These are phyloP conservation scores for Lactarius pseudohatsudake DNA, from an alignment of 768 basidiomycete genomes.

Conservation along the genomic window DNA sequence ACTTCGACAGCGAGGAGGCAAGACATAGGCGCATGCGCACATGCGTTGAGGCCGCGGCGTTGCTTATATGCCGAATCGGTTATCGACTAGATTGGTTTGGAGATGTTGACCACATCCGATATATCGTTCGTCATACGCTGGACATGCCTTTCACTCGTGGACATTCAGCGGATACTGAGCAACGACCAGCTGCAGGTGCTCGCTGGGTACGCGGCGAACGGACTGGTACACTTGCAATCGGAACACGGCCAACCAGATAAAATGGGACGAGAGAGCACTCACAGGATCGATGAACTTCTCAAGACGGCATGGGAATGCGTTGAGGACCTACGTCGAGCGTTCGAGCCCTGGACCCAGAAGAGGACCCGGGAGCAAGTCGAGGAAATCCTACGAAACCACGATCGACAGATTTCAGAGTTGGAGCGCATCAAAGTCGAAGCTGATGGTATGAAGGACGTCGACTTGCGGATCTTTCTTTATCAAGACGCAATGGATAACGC, in stretches of 20 bases:
- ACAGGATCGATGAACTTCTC: conserved; percentile 1
- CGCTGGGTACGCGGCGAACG: background rate
- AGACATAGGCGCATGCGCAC: background rate
- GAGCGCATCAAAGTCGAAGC: too few species aligned
- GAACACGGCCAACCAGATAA: background rate
- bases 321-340: conserved; percentile 1
- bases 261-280: background rate
- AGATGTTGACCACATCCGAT: background rate
- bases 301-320: background rate
- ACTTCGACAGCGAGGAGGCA: background rate
- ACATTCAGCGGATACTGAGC: background rate
- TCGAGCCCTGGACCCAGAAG: background rate
- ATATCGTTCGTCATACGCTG: background rate
- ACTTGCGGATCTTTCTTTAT: background rate
- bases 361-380: too few species aligned
- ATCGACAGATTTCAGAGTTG: too few species aligned
- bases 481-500: conserved; percentile 5
- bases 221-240: background rate
- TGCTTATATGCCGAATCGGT: background rate
- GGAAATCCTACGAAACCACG: too few species aligned
- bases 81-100: background rate
- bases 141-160: background rate
- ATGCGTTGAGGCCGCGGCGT: background rate
- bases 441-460: too few species aligned
- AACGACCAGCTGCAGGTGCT: background rate